Evolutionary conservation across 768 basidiomycete species (phyloP).

Genomic region (Boletus subcaerulescens): DNA sequence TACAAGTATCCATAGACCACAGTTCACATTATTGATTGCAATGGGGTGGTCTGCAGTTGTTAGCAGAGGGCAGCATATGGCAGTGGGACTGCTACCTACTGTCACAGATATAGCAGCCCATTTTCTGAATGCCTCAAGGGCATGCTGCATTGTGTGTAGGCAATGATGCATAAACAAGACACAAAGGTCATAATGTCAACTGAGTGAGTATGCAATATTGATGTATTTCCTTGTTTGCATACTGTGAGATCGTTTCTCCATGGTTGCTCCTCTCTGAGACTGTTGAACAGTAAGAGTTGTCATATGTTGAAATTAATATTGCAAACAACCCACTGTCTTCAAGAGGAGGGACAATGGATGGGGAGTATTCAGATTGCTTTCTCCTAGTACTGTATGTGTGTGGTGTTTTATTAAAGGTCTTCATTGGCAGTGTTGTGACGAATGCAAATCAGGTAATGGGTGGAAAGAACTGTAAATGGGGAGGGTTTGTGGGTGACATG

Average conservation of each 20-base stretch:
- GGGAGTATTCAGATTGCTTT: constrained; percentile 28
- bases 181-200: no score
- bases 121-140: no score
- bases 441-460: not conserved
- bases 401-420: constrained; percentile 22
- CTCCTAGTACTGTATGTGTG: constrained; percentile 26
- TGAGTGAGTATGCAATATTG: no score
- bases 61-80: no score
- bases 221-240: no score
- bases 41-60: not conserved
- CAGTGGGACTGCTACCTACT: no score
- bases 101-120: no score
- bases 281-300: not conserved
- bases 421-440: not conserved
- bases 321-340: constrained; percentile 4
- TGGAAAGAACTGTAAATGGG: constrained; percentile 1
- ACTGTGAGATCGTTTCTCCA: not conserved
- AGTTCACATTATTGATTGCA: not conserved
- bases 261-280: not conserved
- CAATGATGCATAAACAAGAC: no score
- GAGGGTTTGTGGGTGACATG: not conserved
- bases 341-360: not conserved
- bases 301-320: not conserved
- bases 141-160: no score
- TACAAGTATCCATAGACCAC: not conserved